Evolutionary conservation across 139 green algal genomes (phyloP).

Genomic region (Auxenochlorella protothecoides): DNA sequence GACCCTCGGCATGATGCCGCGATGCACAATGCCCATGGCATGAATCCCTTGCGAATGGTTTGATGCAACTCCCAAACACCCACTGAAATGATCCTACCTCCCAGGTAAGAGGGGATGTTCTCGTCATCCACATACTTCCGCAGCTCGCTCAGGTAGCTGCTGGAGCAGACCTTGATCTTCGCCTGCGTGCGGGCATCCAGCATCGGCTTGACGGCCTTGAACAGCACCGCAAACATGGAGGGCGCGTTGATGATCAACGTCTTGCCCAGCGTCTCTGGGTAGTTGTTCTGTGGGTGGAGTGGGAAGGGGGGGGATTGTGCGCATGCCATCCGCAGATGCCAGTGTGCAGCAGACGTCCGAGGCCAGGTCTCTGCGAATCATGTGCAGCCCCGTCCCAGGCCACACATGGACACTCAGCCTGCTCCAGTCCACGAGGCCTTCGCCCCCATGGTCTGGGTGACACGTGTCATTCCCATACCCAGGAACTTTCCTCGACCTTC

Average conservation of each 20-base stretch:
- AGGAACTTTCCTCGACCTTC: too few relatives aligned
- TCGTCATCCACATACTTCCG: slow-evolving; percentile 64
- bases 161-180: slow-evolving; percentile 70
- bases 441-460: too few relatives aligned
- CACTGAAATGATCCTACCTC: slow-evolving; percentile 28
- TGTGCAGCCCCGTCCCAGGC: too few relatives aligned
- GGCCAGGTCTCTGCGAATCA: too few relatives aligned
- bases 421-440: too few relatives aligned
- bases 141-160: slow-evolving; percentile 59
- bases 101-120: slow-evolving; percentile 68
- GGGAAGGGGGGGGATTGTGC: too few relatives aligned
- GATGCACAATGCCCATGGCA: neutral
- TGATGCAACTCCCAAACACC: neutral
- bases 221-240: slow-evolving; percentile 62
- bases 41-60: neutral
- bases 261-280: slow-evolving; percentile 71
- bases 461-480: too few relatives aligned
- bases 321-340: too few relatives aligned
- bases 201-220: slow-evolving; percentile 54
- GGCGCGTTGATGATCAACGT: slow-evolving; percentile 83
- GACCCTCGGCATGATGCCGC: neutral
- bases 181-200: slow-evolving; percentile 61
- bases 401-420: too few relatives aligned
- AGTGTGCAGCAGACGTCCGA: too few relatives aligned
- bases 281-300: slow-evolving; percentile 57